Conservation (phyloP, 2,329 filamentous ascomycete genomes). For the Fusarium tricinctum region DNA sequence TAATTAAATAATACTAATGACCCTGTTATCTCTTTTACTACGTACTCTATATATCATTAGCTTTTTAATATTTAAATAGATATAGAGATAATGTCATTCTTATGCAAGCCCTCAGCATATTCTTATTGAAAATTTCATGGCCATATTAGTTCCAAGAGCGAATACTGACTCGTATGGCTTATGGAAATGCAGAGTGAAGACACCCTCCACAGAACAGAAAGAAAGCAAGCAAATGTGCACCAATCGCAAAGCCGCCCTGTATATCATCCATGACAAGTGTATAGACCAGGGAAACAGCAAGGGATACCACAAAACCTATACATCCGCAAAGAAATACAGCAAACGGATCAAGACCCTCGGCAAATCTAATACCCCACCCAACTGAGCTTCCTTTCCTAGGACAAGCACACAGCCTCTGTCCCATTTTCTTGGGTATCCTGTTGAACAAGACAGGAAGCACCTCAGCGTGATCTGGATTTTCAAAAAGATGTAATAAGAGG, state of each 20-base stretch:
- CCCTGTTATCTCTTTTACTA: no score
- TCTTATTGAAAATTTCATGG: no score
- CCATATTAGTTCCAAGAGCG: no score
- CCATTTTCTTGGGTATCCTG: slow-evolving; percentile 9
- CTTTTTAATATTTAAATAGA: no score
- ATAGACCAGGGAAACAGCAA: slow-evolving; percentile 4
- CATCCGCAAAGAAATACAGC: slow-evolving; percentile 4
- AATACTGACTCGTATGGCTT: not conserved
- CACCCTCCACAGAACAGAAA: slow-evolving; percentile 10
- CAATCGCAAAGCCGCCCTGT: slow-evolving; percentile 23
- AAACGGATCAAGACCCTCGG: not conserved
- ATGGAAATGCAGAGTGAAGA: not conserved
- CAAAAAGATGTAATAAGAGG: slow-evolving; percentile 14
- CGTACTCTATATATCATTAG: no score
- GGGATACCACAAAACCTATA: not conserved
- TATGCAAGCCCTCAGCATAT: no score
- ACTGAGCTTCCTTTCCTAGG: slow-evolving; percentile 3
- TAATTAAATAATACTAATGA: no score
- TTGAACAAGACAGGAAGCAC: slow-evolving; percentile 19
- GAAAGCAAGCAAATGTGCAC: slow-evolving; percentile 10
- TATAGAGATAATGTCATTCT: no score
- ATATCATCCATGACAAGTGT: slow-evolving; percentile 7
- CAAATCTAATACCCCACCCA: slow-evolving; percentile 4
- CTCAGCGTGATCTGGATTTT: slow-evolving; percentile 18
- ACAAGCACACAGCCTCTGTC: slow-evolving; percentile 5